phyloP scores from a whole-genome alignment of 78 protist species.

The Diacronema lutheri region DNA sequence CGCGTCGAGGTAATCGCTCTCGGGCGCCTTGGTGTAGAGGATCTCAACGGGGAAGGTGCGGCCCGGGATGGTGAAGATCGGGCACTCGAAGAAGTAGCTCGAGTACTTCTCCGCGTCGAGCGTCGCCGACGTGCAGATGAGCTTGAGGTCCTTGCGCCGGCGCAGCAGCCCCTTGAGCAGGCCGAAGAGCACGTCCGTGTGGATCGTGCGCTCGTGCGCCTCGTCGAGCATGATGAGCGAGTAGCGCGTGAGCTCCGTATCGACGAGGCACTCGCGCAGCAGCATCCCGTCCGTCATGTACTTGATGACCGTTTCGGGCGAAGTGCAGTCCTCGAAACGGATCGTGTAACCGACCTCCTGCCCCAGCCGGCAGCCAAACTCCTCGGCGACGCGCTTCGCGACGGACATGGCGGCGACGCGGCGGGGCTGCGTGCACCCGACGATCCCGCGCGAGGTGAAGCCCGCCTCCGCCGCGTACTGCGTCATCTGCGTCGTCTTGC shows the following conservation, averaged over 20 bases:
- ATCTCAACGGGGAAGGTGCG: slow-evolving; percentile 88
- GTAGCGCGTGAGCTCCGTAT: slow-evolving; percentile 57
- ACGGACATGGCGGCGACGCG: slow-evolving; percentile 99
- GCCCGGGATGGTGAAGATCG: slow-evolving; percentile 90
- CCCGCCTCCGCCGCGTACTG: slow-evolving; percentile 83
- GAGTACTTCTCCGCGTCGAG: slow-evolving; percentile 93
- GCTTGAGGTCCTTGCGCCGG: slow-evolving; percentile 64
- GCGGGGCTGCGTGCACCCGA: slow-evolving; percentile 94
- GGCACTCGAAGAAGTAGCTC: slow-evolving; percentile 82
- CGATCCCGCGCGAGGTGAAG: slow-evolving; percentile 9
- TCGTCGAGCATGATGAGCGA: slow-evolving; percentile 60
- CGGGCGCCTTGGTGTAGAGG: slow-evolving; percentile 89
- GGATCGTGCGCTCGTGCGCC: slow-evolving; percentile 95
- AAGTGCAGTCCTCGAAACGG: slow-evolving; percentile 94
- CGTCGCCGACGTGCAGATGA: slow-evolving; percentile 98
- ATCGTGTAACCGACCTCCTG: slow-evolving; percentile 89
- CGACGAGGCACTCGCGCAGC: slow-evolving; percentile 94
- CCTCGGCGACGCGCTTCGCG: slow-evolving; percentile 98
- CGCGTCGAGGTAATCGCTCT: slow-evolving; percentile 95
- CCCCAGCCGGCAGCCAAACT: slow-evolving; percentile 89
- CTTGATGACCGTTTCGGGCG: slow-evolving; percentile 87
- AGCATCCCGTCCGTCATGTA: slow-evolving; percentile 97
- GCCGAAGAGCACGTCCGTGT: slow-evolving; percentile 98
- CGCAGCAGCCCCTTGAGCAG: slow-evolving; percentile 73
- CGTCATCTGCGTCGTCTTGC: slow-evolving; percentile 87